phyloP scores from a whole-genome alignment of 306 rosid genomes.

The Dalbergia cochinchinensis region DNA sequence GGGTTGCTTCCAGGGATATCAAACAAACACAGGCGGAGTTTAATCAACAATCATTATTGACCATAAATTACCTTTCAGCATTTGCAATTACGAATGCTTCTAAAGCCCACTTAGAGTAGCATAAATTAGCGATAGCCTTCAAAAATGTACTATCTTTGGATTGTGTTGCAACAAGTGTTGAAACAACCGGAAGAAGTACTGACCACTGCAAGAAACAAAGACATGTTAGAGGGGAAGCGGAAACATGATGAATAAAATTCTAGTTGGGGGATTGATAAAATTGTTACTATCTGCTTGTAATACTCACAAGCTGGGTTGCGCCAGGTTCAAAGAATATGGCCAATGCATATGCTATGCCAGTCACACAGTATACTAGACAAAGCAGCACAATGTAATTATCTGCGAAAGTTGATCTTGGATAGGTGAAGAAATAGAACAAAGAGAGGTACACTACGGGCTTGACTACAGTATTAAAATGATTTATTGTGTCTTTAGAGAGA shows the following conservation, averaged over 20 bases:
- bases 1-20: slow-evolving; percentile 1
- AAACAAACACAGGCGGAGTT: neutral
- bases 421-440: slow-evolving; percentile 91
- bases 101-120: slow-evolving; percentile 96
- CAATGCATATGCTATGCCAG: slow-evolving; percentile 90
- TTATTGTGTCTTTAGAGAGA: slow-evolving; percentile 92
- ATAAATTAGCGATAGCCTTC: slow-evolving; percentile 67
- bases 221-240: slow-evolving; percentile 34
- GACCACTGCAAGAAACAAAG: slow-evolving; percentile 77
- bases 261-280: neutral
- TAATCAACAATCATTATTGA: slow-evolving; percentile 4
- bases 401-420: slow-evolving; percentile 85
- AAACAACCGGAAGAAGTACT: slow-evolving; percentile 92
- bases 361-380: slow-evolving; percentile 92
- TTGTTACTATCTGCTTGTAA: slow-evolving; percentile 2
- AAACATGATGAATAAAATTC: slow-evolving; percentile 29
- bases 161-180: slow-evolving; percentile 85
- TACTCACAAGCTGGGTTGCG: slow-evolving; percentile 92
- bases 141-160: slow-evolving; percentile 57
- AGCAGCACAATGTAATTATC: slow-evolving; percentile 79
- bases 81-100: slow-evolving; percentile 86
- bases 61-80: slow-evolving; percentile 77
- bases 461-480: slow-evolving; percentile 78
- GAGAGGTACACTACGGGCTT: slow-evolving; percentile 94
- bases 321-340: slow-evolving; percentile 88